Evolutionary conservation across 2,329 filamentous ascomycete species (phyloP), one percentile per base, ranked within the genome.

Genomic region (Corynespora cassiicola): DNA sequence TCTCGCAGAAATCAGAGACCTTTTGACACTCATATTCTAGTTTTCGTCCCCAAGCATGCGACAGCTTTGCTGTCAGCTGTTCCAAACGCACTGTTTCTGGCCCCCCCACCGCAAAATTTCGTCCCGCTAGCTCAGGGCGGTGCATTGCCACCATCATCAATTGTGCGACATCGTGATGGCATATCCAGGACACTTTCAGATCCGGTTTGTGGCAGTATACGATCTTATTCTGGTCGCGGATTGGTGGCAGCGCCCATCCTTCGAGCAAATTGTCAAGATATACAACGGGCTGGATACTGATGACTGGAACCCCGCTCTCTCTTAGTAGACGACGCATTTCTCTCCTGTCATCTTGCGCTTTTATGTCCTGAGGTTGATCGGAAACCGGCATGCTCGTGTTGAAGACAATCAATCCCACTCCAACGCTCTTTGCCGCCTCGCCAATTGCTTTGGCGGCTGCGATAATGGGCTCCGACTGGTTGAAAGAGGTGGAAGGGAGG

Each of bases 191-290:
- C 2, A 68, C 68, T 15, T 62, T 52, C 5, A 72, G 58, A 5
- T 51, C 41, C 0, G 65, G 64, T 33, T 68, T 68, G 54, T 71
- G 68, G 47, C 69, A 72, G 47, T 72, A 71, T 2, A 68, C 59
- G 17, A 72, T 45, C 0, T 61, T 69, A 8, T 65, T 52, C 7
- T 45, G 41, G 35, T 70, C 66, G 3, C 58, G 50, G 15, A 71
- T 61, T 0, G 66, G 61, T 1, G 61, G 59, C 9, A 67, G 43
- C 4, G 68, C 66, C 68, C 68, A 71, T 21, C 68, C 68, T 45
- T 70, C 66, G 7, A 70, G 57, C 0, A 71, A 49, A 22, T 71
- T 71, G 41, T 71, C 67, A 6, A 71, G 51, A 42, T 67, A 71
- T 9, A 62, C 62, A 6, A 70, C 68, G 5, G 68, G 68, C 39